phyloP scores from a whole-genome alignment of 208 protist species.

The Zelonia costaricensis region DNA sequence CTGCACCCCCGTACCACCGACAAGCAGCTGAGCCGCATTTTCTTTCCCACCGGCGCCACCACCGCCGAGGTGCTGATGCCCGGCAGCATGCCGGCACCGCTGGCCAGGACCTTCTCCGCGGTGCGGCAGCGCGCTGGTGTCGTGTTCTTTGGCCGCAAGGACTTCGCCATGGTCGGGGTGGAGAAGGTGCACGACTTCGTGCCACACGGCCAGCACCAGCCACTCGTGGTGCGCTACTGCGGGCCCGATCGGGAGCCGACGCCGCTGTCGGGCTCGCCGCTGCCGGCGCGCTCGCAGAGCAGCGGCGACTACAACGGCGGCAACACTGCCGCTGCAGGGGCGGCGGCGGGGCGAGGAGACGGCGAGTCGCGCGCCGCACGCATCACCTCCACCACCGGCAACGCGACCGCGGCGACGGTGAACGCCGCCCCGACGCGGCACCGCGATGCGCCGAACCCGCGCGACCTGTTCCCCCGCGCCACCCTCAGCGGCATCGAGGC shows the following conservation, averaged over 20 bases:
- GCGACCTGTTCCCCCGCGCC: slow-evolving; percentile 1
- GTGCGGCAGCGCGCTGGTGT: slow-evolving; percentile 57
- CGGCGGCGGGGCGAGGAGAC: not conserved
- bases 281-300: slow-evolving; percentile 4
- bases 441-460: slow-evolving; percentile 25
- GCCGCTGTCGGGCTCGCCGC: slow-evolving; percentile 19
- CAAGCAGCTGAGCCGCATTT: slow-evolving; percentile 60
- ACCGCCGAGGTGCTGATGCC: slow-evolving; percentile 56
- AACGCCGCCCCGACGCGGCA: slow-evolving; percentile 31
- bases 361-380: too few species aligned
- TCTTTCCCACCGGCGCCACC: slow-evolving; percentile 71
- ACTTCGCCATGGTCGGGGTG: slow-evolving; percentile 72
- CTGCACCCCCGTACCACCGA: slow-evolving; percentile 69
- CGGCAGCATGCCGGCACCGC: slow-evolving; percentile 28
- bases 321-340: not conserved
- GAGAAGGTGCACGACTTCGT: slow-evolving; percentile 87
- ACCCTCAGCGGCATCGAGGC: slow-evolving; percentile 41
- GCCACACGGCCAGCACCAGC: slow-evolving; percentile 73
- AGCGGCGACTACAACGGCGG: not conserved
- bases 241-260: slow-evolving; percentile 34
- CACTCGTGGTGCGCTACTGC: slow-evolving; percentile 72
- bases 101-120: slow-evolving; percentile 13
- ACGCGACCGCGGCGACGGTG: not conserved
- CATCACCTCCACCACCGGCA: not conserved
- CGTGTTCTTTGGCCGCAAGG: slow-evolving; percentile 72